These are phyloP conservation scores for Acanthamoeba royreba DNA, from an alignment of 208 protist genomes.

Conservation along the genomic window DNA sequence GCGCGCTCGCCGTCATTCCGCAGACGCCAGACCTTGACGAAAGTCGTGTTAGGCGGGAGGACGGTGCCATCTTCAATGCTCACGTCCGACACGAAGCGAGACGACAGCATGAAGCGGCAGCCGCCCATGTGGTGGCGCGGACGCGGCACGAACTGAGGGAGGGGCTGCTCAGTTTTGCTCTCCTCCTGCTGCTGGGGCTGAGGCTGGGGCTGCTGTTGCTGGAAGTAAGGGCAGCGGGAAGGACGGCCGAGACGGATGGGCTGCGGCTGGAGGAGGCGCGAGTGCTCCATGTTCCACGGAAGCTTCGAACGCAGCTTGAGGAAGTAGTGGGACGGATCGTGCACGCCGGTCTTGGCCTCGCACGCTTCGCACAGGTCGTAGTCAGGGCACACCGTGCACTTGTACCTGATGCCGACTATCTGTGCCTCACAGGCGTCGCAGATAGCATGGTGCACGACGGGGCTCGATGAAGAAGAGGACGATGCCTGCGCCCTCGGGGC, in stretches of 20 bases:
- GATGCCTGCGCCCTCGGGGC: neutral
- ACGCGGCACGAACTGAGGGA: neutral
- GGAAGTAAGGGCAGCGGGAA: neutral
- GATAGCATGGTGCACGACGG: neutral
- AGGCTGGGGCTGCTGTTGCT: neutral
- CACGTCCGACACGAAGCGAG: slow-evolving; percentile 58
- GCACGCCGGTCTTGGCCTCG: neutral
- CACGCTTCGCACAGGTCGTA: slow-evolving; percentile 7
- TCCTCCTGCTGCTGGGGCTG: neutral
- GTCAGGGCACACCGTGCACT: neutral
- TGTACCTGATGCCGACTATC: neutral
- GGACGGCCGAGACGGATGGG: neutral
- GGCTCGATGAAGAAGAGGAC: neutral
- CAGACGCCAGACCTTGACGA: slow-evolving; percentile 62
- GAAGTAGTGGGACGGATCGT: slow-evolving; percentile 8
- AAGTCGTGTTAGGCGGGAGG: neutral
- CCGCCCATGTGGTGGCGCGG: neutral
- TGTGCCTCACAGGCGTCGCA: neutral
- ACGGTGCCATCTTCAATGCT: slow-evolving; percentile 49
- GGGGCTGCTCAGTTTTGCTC: neutral
- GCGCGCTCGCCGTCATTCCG: slow-evolving; percentile 47
- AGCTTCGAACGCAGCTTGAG: neutral
- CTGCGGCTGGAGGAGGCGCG: neutral
- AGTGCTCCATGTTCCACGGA: neutral
- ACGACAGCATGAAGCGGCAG: neutral